Conservation (phyloP, 2,329 filamentous ascomycete genomes). For the Ascochyta fabae region DNA sequence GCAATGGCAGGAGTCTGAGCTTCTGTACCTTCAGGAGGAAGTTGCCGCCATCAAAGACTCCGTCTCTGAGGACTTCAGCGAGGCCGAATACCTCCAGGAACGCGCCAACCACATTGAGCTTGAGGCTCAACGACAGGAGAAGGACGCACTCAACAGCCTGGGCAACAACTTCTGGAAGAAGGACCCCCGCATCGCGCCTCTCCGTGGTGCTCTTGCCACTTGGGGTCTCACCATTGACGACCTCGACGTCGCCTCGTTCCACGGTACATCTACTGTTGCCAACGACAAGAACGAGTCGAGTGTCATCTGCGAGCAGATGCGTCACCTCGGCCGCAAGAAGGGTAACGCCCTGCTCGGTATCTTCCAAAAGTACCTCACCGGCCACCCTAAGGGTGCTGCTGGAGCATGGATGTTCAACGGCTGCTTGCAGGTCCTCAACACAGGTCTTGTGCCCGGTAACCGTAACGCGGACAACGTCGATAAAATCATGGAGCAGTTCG, state of each 20-base stretch:
- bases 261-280: constrained; percentile 96
- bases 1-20: constrained; percentile 94
- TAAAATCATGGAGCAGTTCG: constrained; percentile 94
- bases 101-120: constrained; percentile 85
- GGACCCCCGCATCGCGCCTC: constrained; percentile 89
- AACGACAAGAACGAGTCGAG: constrained; percentile 99
- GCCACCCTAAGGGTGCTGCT: constrained; percentile 98
- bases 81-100: constrained; percentile 84
- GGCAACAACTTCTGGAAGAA: constrained; percentile 99
- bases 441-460: constrained; percentile 92
- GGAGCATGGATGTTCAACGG: constrained; percentile 99
- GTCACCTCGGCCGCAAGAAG: constrained; percentile 92
- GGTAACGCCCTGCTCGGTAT: constrained; percentile 95
- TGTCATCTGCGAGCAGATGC: constrained; percentile 94
- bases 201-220: constrained; percentile 93
- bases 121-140: constrained; percentile 88
- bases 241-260: constrained; percentile 93
- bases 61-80: constrained; percentile 74
- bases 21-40: constrained; percentile 92
- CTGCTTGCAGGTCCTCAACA: constrained; percentile 92
- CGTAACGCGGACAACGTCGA: constrained; percentile 98
- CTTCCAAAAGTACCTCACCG: constrained; percentile 99
- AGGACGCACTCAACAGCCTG: constrained; percentile 88
- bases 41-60: constrained; percentile 79
- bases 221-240: constrained; percentile 99